Conservation (phyloP, 306 rosid species). For the Cicer yamashitae region DNA sequence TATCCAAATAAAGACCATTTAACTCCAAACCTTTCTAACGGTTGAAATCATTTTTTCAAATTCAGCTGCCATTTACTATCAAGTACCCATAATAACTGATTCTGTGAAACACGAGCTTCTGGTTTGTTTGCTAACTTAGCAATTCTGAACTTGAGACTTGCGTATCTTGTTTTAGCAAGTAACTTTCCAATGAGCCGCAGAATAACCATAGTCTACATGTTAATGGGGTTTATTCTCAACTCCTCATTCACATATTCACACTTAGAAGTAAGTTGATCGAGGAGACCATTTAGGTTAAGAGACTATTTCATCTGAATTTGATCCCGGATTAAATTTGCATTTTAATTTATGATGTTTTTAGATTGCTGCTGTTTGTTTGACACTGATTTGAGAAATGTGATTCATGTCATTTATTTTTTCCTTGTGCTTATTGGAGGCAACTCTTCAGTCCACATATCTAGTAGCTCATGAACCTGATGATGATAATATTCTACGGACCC, state of each 20-base stretch:
- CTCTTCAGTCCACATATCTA: slow-evolving; percentile 69
- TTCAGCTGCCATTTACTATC: slow-evolving; percentile 14
- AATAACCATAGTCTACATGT: slow-evolving; percentile 29
- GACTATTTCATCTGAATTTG: slow-evolving; percentile 27
- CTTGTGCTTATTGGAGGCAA: slow-evolving; percentile 54
- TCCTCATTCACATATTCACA: not conserved
- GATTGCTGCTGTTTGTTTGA: slow-evolving; percentile 25
- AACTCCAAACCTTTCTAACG: slow-evolving; percentile 8
- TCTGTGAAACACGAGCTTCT: slow-evolving; percentile 3
- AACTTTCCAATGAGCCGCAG: not conserved
- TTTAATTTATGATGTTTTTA: slow-evolving; percentile 29
- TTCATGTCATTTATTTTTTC: slow-evolving; percentile 36
- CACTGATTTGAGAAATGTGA: slow-evolving; percentile 41
- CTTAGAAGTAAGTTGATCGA: slow-evolving; percentile 18
- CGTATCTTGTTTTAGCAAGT: slow-evolving; percentile 6
- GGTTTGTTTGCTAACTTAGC: not conserved
- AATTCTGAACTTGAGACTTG: slow-evolving; percentile 23
- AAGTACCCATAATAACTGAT: not conserved
- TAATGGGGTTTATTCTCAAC: slow-evolving; percentile 5
- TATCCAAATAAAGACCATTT: not conserved
- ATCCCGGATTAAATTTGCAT: slow-evolving; percentile 5
- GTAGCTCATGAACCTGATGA: slow-evolving; percentile 91
- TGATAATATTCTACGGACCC: slow-evolving; percentile 88
- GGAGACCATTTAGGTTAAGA: slow-evolving; percentile 1
- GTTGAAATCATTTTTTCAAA: slow-evolving; percentile 16